A percentile compares a stretch with the other conserved stretches of the same genome.
Evolutionary conservation across 371 early-diverging fungal genomes (phyloP).

Genomic region (Mortierella sp.): DNA sequence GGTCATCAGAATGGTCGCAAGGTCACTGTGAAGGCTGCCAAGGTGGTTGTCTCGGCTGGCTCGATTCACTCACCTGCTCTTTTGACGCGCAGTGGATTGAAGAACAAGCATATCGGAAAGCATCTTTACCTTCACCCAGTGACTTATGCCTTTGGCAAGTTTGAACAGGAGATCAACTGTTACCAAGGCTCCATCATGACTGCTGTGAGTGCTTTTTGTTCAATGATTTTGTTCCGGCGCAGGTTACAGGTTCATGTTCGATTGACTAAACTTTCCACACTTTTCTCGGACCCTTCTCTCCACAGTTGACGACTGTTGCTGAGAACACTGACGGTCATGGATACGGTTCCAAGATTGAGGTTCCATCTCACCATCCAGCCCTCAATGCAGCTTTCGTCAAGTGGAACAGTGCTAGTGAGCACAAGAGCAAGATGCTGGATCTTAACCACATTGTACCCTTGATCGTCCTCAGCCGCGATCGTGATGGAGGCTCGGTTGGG

Average conservation of each 20-base stretch:
- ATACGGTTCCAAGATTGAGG: slow-evolving; percentile 79
- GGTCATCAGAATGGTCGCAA: slow-evolving; percentile 29
- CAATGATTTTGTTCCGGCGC: not conserved
- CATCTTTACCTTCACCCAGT: slow-evolving; percentile 76
- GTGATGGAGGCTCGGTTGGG: slow-evolving; percentile 59
- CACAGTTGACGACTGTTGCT: slow-evolving; percentile 56
- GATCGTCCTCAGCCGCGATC: slow-evolving; percentile 75
- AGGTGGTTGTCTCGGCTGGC: slow-evolving; percentile 75
- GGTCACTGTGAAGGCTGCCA: slow-evolving; percentile 59
- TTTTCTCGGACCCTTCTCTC: no score
- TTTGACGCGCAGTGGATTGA: slow-evolving; percentile 71
- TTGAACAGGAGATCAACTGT: slow-evolving; percentile 62
- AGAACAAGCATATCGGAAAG: slow-evolving; percentile 78
- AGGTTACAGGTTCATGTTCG: not conserved
- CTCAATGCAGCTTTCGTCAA: slow-evolving; percentile 56
- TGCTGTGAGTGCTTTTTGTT: slow-evolving; percentile 54
- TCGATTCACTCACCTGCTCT: slow-evolving; percentile 76
- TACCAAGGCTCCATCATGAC: slow-evolving; percentile 79
- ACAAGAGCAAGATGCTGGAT: slow-evolving; percentile 66
- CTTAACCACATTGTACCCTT: slow-evolving; percentile 60
- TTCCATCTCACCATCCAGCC: slow-evolving; percentile 69
- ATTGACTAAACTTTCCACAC: not conserved
- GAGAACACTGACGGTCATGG: slow-evolving; percentile 66
- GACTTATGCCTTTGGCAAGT: slow-evolving; percentile 67
- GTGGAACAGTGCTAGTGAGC: slow-evolving; percentile 66